Evolutionary conservation across 257 asterid genomes (phyloP), one percentile per base, ranked within the genome.

Genomic region (Przewalskia tangutica): DNA sequence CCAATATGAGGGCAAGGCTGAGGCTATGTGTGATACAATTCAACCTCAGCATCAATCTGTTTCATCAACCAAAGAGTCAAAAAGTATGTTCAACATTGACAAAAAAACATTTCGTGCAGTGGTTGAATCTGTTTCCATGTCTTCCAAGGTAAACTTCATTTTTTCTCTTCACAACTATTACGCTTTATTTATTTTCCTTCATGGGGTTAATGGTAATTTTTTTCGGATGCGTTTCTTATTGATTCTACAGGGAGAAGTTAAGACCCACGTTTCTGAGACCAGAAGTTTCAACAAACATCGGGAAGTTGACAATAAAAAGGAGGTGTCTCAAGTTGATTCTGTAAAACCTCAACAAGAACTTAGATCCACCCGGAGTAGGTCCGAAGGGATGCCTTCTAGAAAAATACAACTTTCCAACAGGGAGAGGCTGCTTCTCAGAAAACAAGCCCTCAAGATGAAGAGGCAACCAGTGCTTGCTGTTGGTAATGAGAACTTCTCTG

Each of bases 381-480:
- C 87, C 42, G 77, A 40, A 12, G 42, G 68, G 80, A 75, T 62
- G 81, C 82, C 91, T 84, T 79, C 68, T 17, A 85, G 86, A 87
- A 82, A 87, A 56, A 36, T 84, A 77, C 91, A 83, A 65, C 97
- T 96, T 77, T 92, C 98, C 80, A 96, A 96, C 84, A 93, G 82
- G 88, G 98, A 96, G 92, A 90, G 99, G 87, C 91, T 96, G 82
- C 91, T 91, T 84, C 89, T 96, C 82, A 89, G 99, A 80, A 94
- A 89, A 87, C 97, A 90, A 83, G 98, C 98, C 42, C 92, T 96
- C 82, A 87, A 79, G 87, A 88, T 86, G 87, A 94, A 77, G 87
- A 91, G 84, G 68, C 91, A 27, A 42, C 97, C 97, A 5, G 87
- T 96, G 85, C 89, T 96, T 44, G 91, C 99, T 78, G 84, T 94